phyloP scores from a whole-genome alignment of 768 basidiomycete genomes.

The Pulveroboletus sp. region DNA sequence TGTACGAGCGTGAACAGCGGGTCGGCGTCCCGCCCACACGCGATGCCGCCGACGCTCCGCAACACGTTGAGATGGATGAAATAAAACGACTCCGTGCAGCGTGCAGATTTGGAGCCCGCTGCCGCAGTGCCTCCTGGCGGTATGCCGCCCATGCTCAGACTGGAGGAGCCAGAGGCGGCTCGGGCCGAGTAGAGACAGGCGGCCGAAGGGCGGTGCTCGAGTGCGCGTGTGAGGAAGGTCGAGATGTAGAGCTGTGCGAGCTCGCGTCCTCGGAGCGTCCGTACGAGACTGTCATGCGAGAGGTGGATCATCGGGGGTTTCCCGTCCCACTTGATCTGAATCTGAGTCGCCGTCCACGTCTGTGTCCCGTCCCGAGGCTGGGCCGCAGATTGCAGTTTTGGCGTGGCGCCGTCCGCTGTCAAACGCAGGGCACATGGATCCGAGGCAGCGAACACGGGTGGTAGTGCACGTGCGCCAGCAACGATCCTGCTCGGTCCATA shows the following conservation, averaged over 20 bases:
- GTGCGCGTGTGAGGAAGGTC: constrained; percentile 52
- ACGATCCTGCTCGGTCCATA: constrained; percentile 70
- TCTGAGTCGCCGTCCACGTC: neutral
- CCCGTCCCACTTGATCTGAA: neutral
- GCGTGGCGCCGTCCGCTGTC: neutral
- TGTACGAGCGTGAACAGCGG: constrained; percentile 65
- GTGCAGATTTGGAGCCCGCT: constrained; percentile 12
- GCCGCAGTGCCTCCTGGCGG: neutral
- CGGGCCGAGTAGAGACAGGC: constrained; percentile 43
- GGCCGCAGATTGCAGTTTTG: neutral
- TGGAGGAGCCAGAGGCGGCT: neutral
- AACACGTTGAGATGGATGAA: constrained; percentile 71
- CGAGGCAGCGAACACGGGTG: constrained; percentile 27
- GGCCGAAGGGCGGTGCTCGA: constrained; percentile 47
- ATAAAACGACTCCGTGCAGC: constrained; percentile 67
- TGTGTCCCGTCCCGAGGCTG: neutral
- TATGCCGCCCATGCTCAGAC: neutral
- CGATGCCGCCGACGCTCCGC: constrained; percentile 66
- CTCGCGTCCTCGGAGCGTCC: constrained; percentile 62
- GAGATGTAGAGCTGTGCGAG: constrained; percentile 57
- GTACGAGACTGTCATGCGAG: constrained; percentile 36
- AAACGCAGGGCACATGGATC: constrained; percentile 13
- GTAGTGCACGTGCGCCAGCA: constrained; percentile 40
- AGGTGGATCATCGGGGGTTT: constrained; percentile 23
- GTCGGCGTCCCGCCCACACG: constrained; percentile 69